Evolutionary conservation across 805 yeast species (phyloP), one percentile per base, ranked within the genome.

Genomic region (Candida loeiensis): DNA sequence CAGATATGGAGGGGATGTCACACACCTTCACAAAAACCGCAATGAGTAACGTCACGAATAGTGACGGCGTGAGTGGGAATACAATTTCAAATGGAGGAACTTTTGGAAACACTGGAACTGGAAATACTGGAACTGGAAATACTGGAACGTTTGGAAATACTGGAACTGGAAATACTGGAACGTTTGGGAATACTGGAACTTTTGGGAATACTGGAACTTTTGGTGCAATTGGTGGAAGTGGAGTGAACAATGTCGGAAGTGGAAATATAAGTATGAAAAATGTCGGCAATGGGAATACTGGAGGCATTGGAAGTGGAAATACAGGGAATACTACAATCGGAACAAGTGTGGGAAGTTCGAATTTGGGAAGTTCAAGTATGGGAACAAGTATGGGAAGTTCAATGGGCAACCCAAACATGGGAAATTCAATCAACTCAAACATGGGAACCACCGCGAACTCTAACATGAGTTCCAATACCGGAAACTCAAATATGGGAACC

Each of bases 1-100:
- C 91, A 4, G 79, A 73, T 46, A 77, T 81, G 74, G 82, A 76
- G 36, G 60, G 61, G 22, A 40, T 66, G 32, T 54, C 63, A 13
- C 54, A 57, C 29, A 50, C 65, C 37, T 44, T 46, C 34, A 32
- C 37, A 5, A 40, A 24, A 15, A 29, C 34, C 20, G n/a, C 49
- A 45, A 25, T 9, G 24, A n/a, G n/a, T n/a, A n/a, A n/a, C n/a
- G n/a, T n/a, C n/a, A n/a, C n/a, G n/a, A n/a, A n/a, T n/a, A n/a
- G n/a, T n/a, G n/a, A n/a, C n/a, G n/a, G n/a, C n/a, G 24, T 53
- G 16, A 61, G 68, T 39, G 66, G 64, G 43, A 64, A 64, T 34
- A 61, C 70, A 8, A 66, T 69, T 11, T 63, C 69, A 6, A 61
- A 64, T 29, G 24, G 24, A 6, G 6, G 8, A 6, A 58, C 74